phyloP scores from a whole-genome alignment of 139 green algal genomes.

The Pseudopediastrum boryanum region DNA sequence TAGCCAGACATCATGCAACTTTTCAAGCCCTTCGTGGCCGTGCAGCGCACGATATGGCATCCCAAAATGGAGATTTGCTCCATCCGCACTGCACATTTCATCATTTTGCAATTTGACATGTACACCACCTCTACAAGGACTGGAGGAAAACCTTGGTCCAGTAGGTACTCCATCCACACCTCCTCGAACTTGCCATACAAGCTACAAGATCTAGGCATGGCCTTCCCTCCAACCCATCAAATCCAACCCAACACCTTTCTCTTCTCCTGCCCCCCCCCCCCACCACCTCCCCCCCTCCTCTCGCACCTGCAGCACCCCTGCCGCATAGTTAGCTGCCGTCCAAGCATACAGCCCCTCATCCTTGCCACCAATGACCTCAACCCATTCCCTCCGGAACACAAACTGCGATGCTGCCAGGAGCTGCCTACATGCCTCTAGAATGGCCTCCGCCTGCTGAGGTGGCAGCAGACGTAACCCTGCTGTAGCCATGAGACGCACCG shows the following conservation, averaged over 20 bases:
- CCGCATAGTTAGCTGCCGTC: conserved; percentile 57
- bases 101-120: too few species aligned
- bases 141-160: not conserved
- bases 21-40: too few species aligned
- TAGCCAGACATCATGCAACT: too few species aligned
- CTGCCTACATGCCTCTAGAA: conserved; percentile 43
- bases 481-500: conserved; percentile 59
- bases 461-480: conserved; percentile 58
- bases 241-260: not conserved
- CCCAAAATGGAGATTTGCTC: too few species aligned
- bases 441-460: conserved; percentile 14
- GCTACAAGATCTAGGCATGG: not conserved
- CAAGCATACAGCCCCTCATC: conserved; percentile 58
- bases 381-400: conserved; percentile 42
- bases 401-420: conserved; percentile 43
- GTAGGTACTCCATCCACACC: not conserved
- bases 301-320: conserved; percentile 48
- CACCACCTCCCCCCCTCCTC: not conserved
- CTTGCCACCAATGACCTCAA: conserved; percentile 39
- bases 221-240: not conserved
- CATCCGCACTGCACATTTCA: too few species aligned
- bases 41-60: too few species aligned
- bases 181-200: not conserved
- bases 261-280: not conserved
- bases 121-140: not conserved